A percentile compares a stretch with the other conserved stretches of the same genome.
Evolutionary conservation across 129 eudicot species (phyloP).

Genomic region (Saussurea involucrata): DNA sequence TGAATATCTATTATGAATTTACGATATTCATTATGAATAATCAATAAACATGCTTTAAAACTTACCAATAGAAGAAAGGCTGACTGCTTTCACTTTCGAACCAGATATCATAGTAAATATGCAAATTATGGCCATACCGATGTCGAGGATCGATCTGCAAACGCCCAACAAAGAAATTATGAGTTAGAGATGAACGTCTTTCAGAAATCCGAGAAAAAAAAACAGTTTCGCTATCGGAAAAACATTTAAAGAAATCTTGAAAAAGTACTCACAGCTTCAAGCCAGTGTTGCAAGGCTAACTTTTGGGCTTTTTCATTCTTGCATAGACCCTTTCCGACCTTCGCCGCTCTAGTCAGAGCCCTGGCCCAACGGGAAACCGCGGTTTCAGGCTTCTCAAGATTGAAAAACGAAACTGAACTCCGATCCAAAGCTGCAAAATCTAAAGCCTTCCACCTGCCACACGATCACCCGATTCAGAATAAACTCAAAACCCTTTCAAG

Average conservation of each 20-base stretch:
- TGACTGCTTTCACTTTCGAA: constrained; percentile 71
- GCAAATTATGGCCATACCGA: constrained; percentile 84
- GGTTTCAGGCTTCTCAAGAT: constrained; percentile 70
- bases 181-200: constrained; percentile 2
- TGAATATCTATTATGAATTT: no score
- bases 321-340: constrained; percentile 89
- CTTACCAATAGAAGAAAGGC: constrained; percentile 88
- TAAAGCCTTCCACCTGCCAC: constrained; percentile 90
- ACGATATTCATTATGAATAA: background rate
- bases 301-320: constrained; percentile 90
- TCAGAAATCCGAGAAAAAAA: background rate
- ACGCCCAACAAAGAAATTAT: background rate
- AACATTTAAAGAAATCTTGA: background rate
- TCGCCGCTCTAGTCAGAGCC: constrained; percentile 88
- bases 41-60: background rate
- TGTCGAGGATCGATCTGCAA: constrained; percentile 95
- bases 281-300: constrained; percentile 90
- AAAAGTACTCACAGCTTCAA: constrained; percentile 81
- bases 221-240: background rate
- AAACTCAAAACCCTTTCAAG: background rate
- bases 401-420: constrained; percentile 85
- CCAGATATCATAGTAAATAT: constrained; percentile 74
- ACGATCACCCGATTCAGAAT: background rate
- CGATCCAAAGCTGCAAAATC: constrained; percentile 71
- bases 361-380: constrained; percentile 83